Evolutionary conservation across 352 stramenopile species (phyloP), one percentile per base, ranked within the genome.

Genomic region (Globisporangium cystogenes): DNA sequence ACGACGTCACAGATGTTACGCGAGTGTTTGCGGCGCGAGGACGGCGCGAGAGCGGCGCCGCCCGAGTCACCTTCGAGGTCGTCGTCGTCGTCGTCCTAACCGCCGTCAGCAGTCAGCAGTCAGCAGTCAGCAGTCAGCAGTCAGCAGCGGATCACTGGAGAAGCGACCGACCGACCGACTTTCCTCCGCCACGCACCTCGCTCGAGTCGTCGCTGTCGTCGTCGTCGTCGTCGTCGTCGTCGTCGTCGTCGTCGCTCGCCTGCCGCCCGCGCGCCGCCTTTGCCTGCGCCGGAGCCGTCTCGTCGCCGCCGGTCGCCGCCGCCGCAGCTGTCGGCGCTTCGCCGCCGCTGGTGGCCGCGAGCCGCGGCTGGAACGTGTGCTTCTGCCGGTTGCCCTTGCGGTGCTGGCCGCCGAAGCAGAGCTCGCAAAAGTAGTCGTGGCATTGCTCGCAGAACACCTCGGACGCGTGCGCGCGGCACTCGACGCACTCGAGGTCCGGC

Each of bases 1-100:
- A 95, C 85, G 62, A 93, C 74, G 76, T 85, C 79, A 91, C 85
- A 95, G 66, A 93, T 86, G 73, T 86, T 93, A 82, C 79, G 76
- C 54, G 55, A 51, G 23, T 62, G 51, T n/a, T 50, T 27, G 57
- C 70, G 70, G 53, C 62, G 55, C 55, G 58, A 24, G 73, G 73
- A 61, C 21, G 65, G 65, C n/a, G n/a, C n/a, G 59, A 68, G 37
- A 24, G 52, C 50, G 40, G 43, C 67, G 60, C 66, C 67, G 69
- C 69, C 75, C 15, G 68, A 68, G 53, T 79, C 68, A 58, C 53
- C 68, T 43, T 77, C 66, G 31, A 67, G 24, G 44, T 76, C 67
- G 31, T 78, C 65, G 21, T 35, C 24, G 47, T 82, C 70, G 26
- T 86, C 59, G 45, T 53, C 45, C 12, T 62, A 33, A n/a, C 55